These are phyloP conservation scores for Corchorus capsularis DNA, from an alignment of 345 rosid genomes.

Conservation along the genomic window DNA sequence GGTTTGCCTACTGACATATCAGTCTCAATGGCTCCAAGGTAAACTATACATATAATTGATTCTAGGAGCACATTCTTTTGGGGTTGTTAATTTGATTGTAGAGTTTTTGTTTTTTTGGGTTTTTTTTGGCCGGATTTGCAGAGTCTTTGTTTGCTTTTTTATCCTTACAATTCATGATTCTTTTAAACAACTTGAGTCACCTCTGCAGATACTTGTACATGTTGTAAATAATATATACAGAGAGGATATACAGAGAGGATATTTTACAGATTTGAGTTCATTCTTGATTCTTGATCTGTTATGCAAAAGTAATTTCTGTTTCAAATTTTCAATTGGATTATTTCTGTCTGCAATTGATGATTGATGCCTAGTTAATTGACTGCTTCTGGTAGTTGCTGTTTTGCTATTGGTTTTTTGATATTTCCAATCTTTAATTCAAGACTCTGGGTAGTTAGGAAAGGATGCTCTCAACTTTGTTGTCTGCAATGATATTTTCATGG, in stretches of 20 bases:
- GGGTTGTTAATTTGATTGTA: neutral
- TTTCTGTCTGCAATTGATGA: neutral
- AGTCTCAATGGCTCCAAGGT: conserved; percentile 58
- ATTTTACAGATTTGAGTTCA: neutral
- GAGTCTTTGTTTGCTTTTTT: neutral
- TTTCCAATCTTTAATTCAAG: neutral
- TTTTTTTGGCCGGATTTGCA: neutral
- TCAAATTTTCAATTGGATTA: neutral
- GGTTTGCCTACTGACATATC: conserved; percentile 46
- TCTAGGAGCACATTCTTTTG: neutral
- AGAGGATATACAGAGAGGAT: neutral
- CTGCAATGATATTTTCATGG: neutral
- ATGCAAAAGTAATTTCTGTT: neutral
- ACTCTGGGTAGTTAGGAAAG: neutral
- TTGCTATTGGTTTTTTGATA: neutral
- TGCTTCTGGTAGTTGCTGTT: neutral
- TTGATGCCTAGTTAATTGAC: neutral
- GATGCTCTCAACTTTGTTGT: neutral
- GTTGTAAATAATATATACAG: conserved; percentile 1
- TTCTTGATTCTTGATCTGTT: neutral
- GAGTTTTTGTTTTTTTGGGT: neutral
- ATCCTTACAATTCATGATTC: neutral
- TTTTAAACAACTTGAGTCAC: neutral
- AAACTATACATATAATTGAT: conserved; percentile 11
- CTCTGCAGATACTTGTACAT: conserved; percentile 5